phyloP scores from a whole-genome alignment of 2,329 filamentous ascomycete genomes.

The Fusarium chaquense region DNA sequence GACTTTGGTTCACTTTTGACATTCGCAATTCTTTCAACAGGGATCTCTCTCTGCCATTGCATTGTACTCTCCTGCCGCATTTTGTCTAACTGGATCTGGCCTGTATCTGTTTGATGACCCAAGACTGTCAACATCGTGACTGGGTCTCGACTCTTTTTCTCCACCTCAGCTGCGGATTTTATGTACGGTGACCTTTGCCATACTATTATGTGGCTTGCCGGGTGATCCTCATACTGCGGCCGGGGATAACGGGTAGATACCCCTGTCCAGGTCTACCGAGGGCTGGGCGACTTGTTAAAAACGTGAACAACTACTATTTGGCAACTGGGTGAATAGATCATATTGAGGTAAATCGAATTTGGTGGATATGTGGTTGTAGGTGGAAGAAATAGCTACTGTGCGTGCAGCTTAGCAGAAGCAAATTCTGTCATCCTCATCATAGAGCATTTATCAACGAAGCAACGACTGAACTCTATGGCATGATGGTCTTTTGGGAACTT shows the following conservation, averaged over 20 bases:
- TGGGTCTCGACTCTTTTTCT: neutral
- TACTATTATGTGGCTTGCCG: neutral
- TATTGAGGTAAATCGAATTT: no score
- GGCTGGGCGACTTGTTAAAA: no score
- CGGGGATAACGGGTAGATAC: neutral
- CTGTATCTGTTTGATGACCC: neutral
- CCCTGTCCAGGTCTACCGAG: no score
- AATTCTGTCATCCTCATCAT: no score
- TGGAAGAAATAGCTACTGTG: no score
- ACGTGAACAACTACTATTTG: neutral
- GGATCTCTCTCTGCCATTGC: neutral
- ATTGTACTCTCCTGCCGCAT: neutral
- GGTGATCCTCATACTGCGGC: neutral
- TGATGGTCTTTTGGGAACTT: no score
- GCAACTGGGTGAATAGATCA: fast-evolving
- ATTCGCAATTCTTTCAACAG: neutral
- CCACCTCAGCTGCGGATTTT: neutral
- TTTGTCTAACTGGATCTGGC: neutral
- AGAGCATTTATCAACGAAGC: no score
- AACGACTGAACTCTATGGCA: no score
- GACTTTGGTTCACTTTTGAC: neutral
- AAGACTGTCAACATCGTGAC: neutral
- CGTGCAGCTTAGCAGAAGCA: no score
- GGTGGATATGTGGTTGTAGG: no score
- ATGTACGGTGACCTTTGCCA: neutral